These are phyloP conservation scores for Ogataea pini DNA, from an alignment of 805 yeast species.

Conservation along the genomic window DNA sequence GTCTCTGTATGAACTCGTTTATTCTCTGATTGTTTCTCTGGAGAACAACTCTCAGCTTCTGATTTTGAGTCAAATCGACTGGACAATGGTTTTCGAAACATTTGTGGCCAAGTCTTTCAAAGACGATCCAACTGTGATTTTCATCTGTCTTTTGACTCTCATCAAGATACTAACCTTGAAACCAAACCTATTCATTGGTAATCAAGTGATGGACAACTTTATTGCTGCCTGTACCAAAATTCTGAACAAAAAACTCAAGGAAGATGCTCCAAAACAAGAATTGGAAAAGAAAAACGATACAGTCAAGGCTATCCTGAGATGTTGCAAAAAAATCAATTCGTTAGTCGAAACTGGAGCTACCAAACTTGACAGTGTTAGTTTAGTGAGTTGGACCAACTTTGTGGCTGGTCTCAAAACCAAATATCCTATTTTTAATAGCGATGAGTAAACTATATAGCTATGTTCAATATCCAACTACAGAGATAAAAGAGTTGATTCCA, in stretches of 20 bases:
- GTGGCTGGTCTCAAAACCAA: constrained; percentile 18
- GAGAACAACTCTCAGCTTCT: constrained; percentile 29
- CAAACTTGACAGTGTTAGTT: constrained; percentile 22
- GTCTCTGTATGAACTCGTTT: constrained; percentile 67
- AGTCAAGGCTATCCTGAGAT: constrained; percentile 34
- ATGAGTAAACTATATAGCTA: too few species aligned
- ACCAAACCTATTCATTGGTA: constrained; percentile 26
- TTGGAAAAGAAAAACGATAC: constrained; percentile 55
- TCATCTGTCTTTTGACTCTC: constrained; percentile 50
- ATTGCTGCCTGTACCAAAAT: constrained; percentile 43
- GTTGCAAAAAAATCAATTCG: constrained; percentile 28
- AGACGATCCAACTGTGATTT: constrained; percentile 64
- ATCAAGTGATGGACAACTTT: constrained; percentile 27
- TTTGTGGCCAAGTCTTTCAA: constrained; percentile 51
- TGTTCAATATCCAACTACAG: not conserved
- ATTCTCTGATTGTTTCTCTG: constrained; percentile 46
- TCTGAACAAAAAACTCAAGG: constrained; percentile 50
- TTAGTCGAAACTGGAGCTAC: constrained; percentile 23
- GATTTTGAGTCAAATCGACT: constrained; percentile 25
- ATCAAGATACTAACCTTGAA: constrained; percentile 39
- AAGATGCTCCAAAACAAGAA: constrained; percentile 68
- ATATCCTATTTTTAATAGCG: constrained; percentile 27
- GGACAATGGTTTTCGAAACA: constrained; percentile 36
- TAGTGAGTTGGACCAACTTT: constrained; percentile 27
- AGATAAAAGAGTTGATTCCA: constrained; percentile 50